Evolutionary conservation across 176 grass and related monocot genomes (phyloP), one percentile per base, ranked within the genome.

Genomic region (Oryza brachyantha): DNA sequence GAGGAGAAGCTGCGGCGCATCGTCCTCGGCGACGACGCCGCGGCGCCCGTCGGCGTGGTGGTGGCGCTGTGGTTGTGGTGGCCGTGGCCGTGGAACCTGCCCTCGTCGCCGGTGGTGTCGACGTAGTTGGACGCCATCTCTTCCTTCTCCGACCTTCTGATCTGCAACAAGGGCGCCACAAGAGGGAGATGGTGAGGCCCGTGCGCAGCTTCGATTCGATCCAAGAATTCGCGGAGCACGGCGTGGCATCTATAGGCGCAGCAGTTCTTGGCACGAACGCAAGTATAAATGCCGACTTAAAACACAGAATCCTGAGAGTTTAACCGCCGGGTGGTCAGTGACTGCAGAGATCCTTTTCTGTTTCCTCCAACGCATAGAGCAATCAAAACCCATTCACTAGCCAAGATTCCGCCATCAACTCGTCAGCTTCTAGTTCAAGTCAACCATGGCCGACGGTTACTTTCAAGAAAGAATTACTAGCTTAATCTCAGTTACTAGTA

Each of bases 61-160:
- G 27, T 90, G 76, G 2, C 67, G 76, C 67, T 41, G 48, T 52
- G 48, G 17, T 32, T 7, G 41, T 59, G 52, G 31, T 67, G 74
- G 63, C 71, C 64, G 31, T 67, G 74, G 63, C 71, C 64, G 71
- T 68, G 84, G 78, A 87, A 85, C 65, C 82, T 82, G 42, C 62
- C 89, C 80, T 88, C 88, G 26, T 87, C 86, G 64, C 75, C 88
- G 10, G 79, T 74, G 10, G 71, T 57, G 64, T 84, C 85, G 13
- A 86, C 85, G 64, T 81, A 91, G 86, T 97, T 97, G 54, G 93
- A 88, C 48, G 93, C 90, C 93, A 97, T 91, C 19, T 5, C 31
- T 6, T 27, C 14, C 32, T 16, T 14, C 16, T n/a, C 52, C 29
- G 83, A 72, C 72, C 42, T 84, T 10, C 52, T 39, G 83, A 72